phyloP scores from a whole-genome alignment of 371 early-diverging fungal species.

The Mortierella sp. region DNA sequence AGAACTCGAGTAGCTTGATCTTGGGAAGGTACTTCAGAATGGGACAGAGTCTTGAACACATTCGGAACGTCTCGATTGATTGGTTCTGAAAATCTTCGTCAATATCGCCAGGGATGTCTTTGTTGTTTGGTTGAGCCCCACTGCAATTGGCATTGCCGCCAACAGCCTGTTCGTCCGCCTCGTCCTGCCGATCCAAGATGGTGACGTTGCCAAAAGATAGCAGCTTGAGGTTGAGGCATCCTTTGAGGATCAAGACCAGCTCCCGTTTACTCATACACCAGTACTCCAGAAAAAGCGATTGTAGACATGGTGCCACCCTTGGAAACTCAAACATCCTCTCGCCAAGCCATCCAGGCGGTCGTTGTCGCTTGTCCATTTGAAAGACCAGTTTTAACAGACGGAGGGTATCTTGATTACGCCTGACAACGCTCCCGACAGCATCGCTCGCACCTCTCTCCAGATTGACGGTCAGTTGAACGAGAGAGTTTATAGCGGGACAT shows the following conservation, averaged over 20 bases:
- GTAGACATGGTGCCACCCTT: neutral
- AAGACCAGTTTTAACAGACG: conserved; percentile 20
- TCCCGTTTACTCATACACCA: conserved; percentile 25
- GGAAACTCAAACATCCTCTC: conserved; percentile 28
- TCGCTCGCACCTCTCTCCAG: neutral
- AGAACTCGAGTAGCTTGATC: conserved; percentile 32
- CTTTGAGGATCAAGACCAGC: conserved; percentile 25
- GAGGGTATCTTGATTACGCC: conserved; percentile 22
- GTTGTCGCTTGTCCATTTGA: neutral
- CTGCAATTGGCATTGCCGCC: neutral
- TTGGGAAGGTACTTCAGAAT: conserved; percentile 39
- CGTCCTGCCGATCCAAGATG: neutral
- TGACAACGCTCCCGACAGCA: conserved; percentile 15
- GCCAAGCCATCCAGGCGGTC: conserved; percentile 5
- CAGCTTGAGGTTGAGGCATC: conserved; percentile 28
- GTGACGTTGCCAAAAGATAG: conserved; percentile 15
- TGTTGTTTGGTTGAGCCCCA: neutral
- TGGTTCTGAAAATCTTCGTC: conserved; percentile 28
- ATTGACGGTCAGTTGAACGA: neutral
- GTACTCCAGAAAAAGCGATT: conserved; percentile 25
- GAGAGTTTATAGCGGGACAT: conserved; percentile 12
- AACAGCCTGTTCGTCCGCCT: neutral
- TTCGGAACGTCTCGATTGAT: conserved; percentile 25
- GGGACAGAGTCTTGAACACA: conserved; percentile 30
- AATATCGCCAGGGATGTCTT: neutral